phyloP scores from a whole-genome alignment of 2,329 filamentous ascomycete genomes.

The Alternaria incomplexa region DNA sequence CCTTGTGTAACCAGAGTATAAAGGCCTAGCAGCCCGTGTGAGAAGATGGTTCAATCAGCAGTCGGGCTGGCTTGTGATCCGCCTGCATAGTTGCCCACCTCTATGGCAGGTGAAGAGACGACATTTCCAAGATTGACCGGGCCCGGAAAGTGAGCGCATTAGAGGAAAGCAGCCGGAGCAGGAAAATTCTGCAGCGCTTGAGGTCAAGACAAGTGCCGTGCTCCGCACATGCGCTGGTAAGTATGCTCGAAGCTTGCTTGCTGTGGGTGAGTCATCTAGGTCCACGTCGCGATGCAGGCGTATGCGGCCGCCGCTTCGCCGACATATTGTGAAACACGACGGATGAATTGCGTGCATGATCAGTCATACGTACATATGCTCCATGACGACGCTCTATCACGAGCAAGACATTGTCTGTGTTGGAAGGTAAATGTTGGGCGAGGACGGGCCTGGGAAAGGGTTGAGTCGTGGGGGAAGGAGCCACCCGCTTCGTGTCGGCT shows the following conservation, averaged over 20 bases:
- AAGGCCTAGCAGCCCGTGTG: conserved; percentile 1
- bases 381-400: conserved; percentile 15
- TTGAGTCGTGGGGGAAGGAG: conserved; percentile 2
- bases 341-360: conserved; percentile 26
- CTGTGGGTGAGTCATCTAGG: conserved; percentile 40
- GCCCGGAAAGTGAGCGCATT: not conserved
- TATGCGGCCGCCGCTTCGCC: conserved; percentile 24
- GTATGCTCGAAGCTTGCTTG: conserved; percentile 13
- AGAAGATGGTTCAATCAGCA: conserved; percentile 13
- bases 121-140: conserved; percentile 7
- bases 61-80: conserved; percentile 27
- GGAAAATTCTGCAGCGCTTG: conserved; percentile 5
- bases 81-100: conserved; percentile 12
- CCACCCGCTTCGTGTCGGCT: conserved; percentile 29
- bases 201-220: conserved; percentile 18
- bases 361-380: conserved; percentile 21
- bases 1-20: conserved; percentile 15
- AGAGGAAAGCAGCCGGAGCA: not conserved
- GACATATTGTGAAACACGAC: conserved; percentile 40
- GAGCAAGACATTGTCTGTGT: not conserved
- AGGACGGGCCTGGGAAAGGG: conserved; percentile 3
- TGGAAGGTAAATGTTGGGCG: not conserved
- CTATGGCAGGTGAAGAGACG: conserved; percentile 15
- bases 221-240: conserved; percentile 6
- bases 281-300: conserved; percentile 40